phyloP scores from a whole-genome alignment of 2,329 filamentous ascomycete species.

The Coniella vitis region DNA sequence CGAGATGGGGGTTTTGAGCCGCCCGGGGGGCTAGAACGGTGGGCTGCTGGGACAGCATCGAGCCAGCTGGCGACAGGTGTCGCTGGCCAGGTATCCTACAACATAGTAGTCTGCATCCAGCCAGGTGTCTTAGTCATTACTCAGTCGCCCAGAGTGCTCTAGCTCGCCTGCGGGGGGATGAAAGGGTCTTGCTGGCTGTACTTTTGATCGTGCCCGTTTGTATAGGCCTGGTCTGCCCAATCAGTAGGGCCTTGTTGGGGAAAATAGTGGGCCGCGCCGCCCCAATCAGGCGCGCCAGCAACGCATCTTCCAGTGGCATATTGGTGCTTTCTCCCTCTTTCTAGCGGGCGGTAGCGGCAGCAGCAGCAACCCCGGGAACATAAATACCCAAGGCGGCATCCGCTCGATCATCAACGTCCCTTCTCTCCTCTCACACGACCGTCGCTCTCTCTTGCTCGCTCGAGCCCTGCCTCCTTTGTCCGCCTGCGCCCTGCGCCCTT shows the following conservation, averaged over 20 bases:
- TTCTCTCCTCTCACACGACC: not conserved
- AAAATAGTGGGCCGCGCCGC: constrained; percentile 3
- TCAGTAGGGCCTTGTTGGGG: not conserved
- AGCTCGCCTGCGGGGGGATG: not conserved
- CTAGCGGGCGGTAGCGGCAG: not conserved
- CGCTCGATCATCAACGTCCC: constrained; percentile 2
- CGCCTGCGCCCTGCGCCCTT: not conserved
- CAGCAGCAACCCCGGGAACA: constrained; percentile 4
- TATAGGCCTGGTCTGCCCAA: constrained; percentile 3
- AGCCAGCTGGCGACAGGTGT: no score
- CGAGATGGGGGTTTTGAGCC: constrained; percentile 18
- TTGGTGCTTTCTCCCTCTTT: not conserved
- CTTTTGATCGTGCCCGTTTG: not conserved
- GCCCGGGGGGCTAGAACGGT: constrained; percentile 15
- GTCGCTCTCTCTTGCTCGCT: not conserved
- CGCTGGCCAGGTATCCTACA: no score
- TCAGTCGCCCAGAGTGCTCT: no score
- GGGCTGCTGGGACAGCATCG: not conserved
- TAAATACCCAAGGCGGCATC: constrained; percentile 10
- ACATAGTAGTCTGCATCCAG: no score
- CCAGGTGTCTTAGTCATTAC: no score
- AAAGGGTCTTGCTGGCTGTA: not conserved
- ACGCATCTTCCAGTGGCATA: constrained; percentile 9
- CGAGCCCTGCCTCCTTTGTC: constrained; percentile 9
- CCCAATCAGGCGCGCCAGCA: constrained; percentile 6